These are phyloP conservation scores for Chaetoceros muelleri DNA, from an alignment of 108 stramenopile species.

Conservation along the genomic window DNA sequence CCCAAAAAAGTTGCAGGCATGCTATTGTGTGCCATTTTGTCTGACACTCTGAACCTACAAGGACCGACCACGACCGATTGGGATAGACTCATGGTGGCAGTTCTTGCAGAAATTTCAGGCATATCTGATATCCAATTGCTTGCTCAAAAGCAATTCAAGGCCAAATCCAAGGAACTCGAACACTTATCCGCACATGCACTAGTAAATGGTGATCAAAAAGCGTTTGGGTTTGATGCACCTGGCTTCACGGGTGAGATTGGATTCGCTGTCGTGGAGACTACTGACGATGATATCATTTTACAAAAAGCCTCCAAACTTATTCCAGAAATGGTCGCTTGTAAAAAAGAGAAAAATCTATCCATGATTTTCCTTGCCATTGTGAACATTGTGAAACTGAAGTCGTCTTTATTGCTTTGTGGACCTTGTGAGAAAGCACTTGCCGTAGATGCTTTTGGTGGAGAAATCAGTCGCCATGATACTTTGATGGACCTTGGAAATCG, in stretches of 20 bases:
- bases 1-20: conserved; percentile 32
- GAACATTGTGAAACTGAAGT: conserved; percentile 45
- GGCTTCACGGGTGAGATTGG: conserved; percentile 40
- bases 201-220: conserved; percentile 68
- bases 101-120: conserved; percentile 40
- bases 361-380: conserved; percentile 44
- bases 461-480: conserved; percentile 9
- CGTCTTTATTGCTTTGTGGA: conserved; percentile 35
- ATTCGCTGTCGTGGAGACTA: conserved; percentile 73
- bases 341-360: conserved; percentile 32
- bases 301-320: conserved; percentile 31
- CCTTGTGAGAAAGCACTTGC: conserved; percentile 34
- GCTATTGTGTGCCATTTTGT: conserved; percentile 57
- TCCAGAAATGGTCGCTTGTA: conserved; percentile 46
- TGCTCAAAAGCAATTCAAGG: conserved; percentile 58
- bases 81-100: conserved; percentile 60
- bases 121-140: conserved; percentile 50
- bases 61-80: conserved; percentile 71
- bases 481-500: conserved; percentile 40
- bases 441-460: conserved; percentile 27
- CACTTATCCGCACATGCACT: conserved; percentile 26
- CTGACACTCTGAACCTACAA: conserved; percentile 60
- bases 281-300: conserved; percentile 50
- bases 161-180: conserved; percentile 42
- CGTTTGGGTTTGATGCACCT: conserved; percentile 30